Conservation (phyloP, 345 rosid genomes). For the Boechera stricta region DNA sequence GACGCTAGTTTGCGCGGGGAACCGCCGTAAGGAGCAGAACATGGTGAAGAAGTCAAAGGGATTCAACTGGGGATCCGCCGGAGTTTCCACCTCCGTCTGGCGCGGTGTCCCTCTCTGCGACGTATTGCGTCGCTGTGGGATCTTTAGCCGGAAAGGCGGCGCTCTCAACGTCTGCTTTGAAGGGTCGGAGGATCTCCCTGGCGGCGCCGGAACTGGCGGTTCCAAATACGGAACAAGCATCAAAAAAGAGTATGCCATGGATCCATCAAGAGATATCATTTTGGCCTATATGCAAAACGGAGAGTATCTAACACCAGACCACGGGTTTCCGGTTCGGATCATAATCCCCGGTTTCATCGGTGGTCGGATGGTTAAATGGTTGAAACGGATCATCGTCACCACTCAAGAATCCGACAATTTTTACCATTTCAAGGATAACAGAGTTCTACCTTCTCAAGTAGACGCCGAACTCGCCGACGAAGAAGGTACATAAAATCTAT, state of each 20-base stretch:
- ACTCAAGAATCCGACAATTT: slow-evolving; percentile 69
- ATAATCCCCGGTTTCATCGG: slow-evolving; percentile 93
- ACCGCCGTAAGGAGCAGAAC: slow-evolving; percentile 91
- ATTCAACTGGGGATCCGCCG: slow-evolving; percentile 92
- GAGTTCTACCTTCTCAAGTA: slow-evolving; percentile 83
- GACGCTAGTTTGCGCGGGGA: slow-evolving; percentile 87
- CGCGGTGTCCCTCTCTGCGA: slow-evolving; percentile 68
- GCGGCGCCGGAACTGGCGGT: slow-evolving; percentile 85
- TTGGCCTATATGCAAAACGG: slow-evolving; percentile 97
- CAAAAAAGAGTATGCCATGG: slow-evolving; percentile 72
- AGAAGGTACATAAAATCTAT: slow-evolving; percentile 59
- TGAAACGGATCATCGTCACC: slow-evolving; percentile 76
- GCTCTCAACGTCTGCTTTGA: slow-evolving; percentile 89
- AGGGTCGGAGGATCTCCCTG: slow-evolving; percentile 89
- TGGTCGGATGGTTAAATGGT: slow-evolving; percentile 96
- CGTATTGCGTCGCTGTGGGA: slow-evolving; percentile 70
- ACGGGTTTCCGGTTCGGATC: slow-evolving; percentile 84
- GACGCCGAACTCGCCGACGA: slow-evolving; percentile 86
- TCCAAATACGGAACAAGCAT: slow-evolving; percentile 92
- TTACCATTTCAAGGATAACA: slow-evolving; percentile 83
- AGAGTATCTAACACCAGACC: slow-evolving; percentile 76
- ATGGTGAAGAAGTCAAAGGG: slow-evolving; percentile 82
- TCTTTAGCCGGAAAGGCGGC: slow-evolving; percentile 58
- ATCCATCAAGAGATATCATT: slow-evolving; percentile 78
- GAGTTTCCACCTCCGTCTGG: slow-evolving; percentile 84